A percentile compares a stretch with the other conserved stretches of the same genome.
These are phyloP conservation scores for Clonostachys rosea DNA, from an alignment of 2,329 filamentous ascomycete genomes.

Conservation along the genomic window DNA sequence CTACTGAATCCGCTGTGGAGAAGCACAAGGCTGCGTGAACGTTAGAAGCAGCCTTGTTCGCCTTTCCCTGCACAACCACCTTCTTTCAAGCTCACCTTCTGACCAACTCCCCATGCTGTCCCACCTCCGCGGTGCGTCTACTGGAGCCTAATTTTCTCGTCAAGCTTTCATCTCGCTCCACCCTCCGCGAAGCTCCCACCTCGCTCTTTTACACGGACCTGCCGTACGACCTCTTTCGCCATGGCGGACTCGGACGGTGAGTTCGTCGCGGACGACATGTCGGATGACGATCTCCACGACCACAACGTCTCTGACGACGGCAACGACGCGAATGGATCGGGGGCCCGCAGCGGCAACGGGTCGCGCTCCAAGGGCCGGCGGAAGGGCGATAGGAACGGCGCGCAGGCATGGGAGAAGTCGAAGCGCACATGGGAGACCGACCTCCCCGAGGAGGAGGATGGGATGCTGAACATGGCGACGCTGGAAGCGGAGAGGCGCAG, in stretches of 20 bases:
- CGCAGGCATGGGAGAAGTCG: slow-evolving; percentile 62
- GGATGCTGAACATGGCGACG: slow-evolving; percentile 71
- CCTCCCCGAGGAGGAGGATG: slow-evolving; percentile 67
- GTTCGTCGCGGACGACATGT: slow-evolving; percentile 58
- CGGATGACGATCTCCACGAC: slow-evolving; percentile 59
- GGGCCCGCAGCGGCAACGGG: slow-evolving; percentile 2
- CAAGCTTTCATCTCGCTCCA: no score
- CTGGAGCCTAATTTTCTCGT: no score
- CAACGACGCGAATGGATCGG: slow-evolving; percentile 18
- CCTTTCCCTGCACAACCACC: no score
- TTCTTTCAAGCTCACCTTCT: no score
- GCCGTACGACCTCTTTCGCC: slow-evolving; percentile 1
- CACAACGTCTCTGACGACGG: slow-evolving; percentile 35
- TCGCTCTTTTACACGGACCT: background rate
- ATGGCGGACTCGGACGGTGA: slow-evolving; percentile 75
- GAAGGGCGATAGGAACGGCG: slow-evolving; percentile 29
- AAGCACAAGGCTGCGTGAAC: no score
- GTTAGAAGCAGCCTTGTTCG: no score
- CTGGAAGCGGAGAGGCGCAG: slow-evolving; percentile 78
- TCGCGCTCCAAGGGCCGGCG: slow-evolving; percentile 5
- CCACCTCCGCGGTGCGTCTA: no score
- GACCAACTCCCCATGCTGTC: no score
- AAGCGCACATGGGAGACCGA: slow-evolving; percentile 69
- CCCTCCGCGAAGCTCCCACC: background rate
- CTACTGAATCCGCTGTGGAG: no score